Percentiles rank a stretch among this genome's conserved stretches.
Conservation (phyloP, 2,329 filamentous ascomycete genomes). For the Dactylellina sp. region DNA sequence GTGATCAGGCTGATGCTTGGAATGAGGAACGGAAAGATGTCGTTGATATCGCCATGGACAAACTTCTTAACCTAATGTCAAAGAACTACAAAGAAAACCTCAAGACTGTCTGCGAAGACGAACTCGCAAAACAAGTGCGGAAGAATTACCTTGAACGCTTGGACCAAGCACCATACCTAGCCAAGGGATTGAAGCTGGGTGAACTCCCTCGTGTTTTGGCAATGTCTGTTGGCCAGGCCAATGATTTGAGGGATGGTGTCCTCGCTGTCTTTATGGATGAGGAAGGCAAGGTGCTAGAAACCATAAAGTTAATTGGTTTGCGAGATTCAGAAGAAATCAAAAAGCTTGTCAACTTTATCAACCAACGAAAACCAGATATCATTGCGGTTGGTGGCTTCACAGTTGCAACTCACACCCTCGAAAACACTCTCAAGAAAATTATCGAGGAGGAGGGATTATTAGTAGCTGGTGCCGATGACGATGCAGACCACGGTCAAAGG, state of each 20-base stretch:
- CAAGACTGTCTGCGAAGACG: conserved; percentile 91
- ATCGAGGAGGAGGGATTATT: conserved; percentile 81
- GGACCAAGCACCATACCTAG: conserved; percentile 95
- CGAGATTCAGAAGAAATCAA: conserved; percentile 75
- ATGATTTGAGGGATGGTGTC: conserved; percentile 79
- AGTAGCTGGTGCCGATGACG: conserved; percentile 62
- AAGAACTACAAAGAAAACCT: conserved; percentile 95
- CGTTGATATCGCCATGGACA: conserved; percentile 81
- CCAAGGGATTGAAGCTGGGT: conserved; percentile 88
- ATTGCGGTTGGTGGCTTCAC: conserved; percentile 89
- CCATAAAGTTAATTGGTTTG: conserved; percentile 86
- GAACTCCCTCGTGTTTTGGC: conserved; percentile 88
- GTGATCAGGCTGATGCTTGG: conserved; percentile 94
- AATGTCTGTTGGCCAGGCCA: conserved; percentile 85
- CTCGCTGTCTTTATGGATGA: conserved; percentile 95
- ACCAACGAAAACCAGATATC: conserved; percentile 85
- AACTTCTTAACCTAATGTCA: conserved; percentile 83
- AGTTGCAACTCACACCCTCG: conserved; percentile 84
- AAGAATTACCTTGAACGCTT: conserved; percentile 74
- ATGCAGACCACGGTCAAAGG: conserved; percentile 78
- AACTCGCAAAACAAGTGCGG: conserved; percentile 86
- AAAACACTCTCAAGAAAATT: conserved; percentile 82
- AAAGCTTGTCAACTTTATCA: conserved; percentile 81
- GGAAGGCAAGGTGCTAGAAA: conserved; percentile 86
- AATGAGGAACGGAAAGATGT: conserved; percentile 87